Percentiles rank a stretch among this genome's conserved stretches.
Evolutionary conservation across 805 yeast genomes (phyloP).

Genomic region (Candida sanyiensis): DNA sequence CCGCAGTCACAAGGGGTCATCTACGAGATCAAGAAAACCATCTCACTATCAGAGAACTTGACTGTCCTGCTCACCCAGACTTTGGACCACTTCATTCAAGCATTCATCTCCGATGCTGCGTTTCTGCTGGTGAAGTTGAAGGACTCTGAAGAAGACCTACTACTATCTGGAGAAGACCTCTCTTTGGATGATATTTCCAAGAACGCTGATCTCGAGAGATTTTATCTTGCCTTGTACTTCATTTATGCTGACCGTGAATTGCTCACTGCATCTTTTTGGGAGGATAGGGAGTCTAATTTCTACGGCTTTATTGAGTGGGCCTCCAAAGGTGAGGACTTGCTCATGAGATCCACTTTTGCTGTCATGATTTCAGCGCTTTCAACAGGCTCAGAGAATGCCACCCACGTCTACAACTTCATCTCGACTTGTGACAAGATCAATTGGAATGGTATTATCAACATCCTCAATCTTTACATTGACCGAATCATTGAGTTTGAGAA

Average conservation of each 20-base stretch:
- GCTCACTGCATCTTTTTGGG: constrained; percentile 61
- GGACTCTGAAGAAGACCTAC: constrained; percentile 69
- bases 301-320: constrained; percentile 90
- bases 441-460: constrained; percentile 48
- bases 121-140: constrained; percentile 59
- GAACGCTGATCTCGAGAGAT: constrained; percentile 82
- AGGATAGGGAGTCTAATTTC: constrained; percentile 55
- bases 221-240: constrained; percentile 69
- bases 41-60: constrained; percentile 22
- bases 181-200: constrained; percentile 59
- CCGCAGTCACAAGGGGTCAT: constrained; percentile 18
- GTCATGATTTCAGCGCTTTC: constrained; percentile 74
- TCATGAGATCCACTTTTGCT: constrained; percentile 78
- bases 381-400: constrained; percentile 49
- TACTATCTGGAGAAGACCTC: constrained; percentile 51
- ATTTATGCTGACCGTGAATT: constrained; percentile 59
- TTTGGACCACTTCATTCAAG: constrained; percentile 46
- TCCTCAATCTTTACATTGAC: constrained; percentile 48
- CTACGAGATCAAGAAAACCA: constrained; percentile 19
- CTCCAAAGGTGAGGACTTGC: constrained; percentile 67
- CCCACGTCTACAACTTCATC: constrained; percentile 43
- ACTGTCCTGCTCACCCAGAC: constrained; percentile 30
- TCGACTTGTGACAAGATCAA: constrained; percentile 39
- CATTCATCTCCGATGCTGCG: constrained; percentile 59
- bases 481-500: constrained; percentile 33